phyloP scores from a whole-genome alignment of 192 early-diverging fungal genomes.

The Backusella australiensis region DNA sequence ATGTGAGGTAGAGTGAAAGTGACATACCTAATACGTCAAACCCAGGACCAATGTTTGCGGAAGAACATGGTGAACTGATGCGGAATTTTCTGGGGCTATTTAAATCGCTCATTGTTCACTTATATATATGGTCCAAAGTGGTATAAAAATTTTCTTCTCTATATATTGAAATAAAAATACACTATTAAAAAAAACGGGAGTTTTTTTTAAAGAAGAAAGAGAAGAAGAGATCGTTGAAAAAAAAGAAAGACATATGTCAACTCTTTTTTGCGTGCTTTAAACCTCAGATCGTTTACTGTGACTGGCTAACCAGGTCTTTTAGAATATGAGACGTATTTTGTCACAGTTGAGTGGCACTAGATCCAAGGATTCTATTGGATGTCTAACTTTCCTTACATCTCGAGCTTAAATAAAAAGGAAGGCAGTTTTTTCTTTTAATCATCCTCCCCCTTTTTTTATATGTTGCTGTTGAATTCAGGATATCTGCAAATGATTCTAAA shows the following conservation, averaged over 20 bases:
- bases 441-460: no score
- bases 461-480: no score
- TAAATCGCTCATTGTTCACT: slow-evolving; percentile 6
- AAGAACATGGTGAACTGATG: slow-evolving; percentile 90
- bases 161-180: slow-evolving; percentile 12
- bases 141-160: not conserved
- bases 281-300: not conserved
- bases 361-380: slow-evolving; percentile 6
- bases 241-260: not conserved
- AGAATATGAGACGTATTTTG: slow-evolving; percentile 11
- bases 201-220: not conserved
- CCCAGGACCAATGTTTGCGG: slow-evolving; percentile 98
- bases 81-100: slow-evolving; percentile 42
- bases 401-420: not conserved
- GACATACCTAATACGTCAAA: slow-evolving; percentile 94
- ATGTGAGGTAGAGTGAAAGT: slow-evolving; percentile 81
- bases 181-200: not conserved
- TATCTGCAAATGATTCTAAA: not conserved
- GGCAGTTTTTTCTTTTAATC: no score
- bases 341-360: slow-evolving; percentile 2
- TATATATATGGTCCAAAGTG: not conserved
- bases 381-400: not conserved
- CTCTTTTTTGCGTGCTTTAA: not conserved
- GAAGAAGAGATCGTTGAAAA: not conserved
- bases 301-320: not conserved